Percentiles rank a stretch among this genome's conserved stretches.
Conservation (phyloP, 2,329 filamentous ascomycete species). For the Lizonia empirigonia region DNA sequence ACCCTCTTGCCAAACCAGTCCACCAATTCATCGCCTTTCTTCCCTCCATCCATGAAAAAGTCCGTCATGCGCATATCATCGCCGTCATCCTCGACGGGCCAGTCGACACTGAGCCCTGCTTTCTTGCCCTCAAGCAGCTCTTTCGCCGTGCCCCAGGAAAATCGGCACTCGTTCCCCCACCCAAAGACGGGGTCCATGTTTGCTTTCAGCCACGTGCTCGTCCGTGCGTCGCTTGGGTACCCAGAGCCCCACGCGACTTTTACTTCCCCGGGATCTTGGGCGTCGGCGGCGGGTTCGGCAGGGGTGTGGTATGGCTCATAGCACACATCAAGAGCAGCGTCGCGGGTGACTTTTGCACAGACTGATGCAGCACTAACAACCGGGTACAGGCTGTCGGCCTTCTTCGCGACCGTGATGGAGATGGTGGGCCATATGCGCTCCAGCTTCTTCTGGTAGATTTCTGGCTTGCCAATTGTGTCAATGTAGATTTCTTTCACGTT, state of each 20-base stretch:
- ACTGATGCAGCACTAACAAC: conserved; percentile 93
- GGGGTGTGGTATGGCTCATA: conserved; percentile 60
- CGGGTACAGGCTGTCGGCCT: conserved; percentile 90
- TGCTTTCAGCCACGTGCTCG: conserved; percentile 77
- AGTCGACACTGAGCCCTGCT: conserved; percentile 74
- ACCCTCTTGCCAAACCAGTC: conserved; percentile 82
- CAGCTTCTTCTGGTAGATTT: conserved; percentile 81
- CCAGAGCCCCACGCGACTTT: conserved; percentile 80
- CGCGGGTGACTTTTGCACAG: conserved; percentile 93
- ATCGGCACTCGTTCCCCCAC: conserved; percentile 90
- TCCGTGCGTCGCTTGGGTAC: conserved; percentile 86
- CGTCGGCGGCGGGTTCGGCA: conserved; percentile 34
- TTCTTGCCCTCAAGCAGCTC: conserved; percentile 85
- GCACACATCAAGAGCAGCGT: conserved; percentile 82
- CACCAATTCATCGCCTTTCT: conserved; percentile 68
- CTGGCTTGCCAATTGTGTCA: conserved; percentile 87
- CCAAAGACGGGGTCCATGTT: conserved; percentile 95
- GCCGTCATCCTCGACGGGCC: conserved; percentile 78
- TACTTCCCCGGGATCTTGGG: conserved; percentile 35
- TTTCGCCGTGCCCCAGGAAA: conserved; percentile 95
- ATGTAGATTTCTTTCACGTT: conserved; percentile 91
- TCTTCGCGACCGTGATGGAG: conserved; percentile 61
- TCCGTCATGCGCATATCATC: conserved; percentile 73
- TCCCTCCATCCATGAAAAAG: conserved; percentile 64
- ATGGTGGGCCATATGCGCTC: conserved; percentile 80